Conservation (phyloP, 257 asterid species). For the Forsythia suspensa region DNA sequence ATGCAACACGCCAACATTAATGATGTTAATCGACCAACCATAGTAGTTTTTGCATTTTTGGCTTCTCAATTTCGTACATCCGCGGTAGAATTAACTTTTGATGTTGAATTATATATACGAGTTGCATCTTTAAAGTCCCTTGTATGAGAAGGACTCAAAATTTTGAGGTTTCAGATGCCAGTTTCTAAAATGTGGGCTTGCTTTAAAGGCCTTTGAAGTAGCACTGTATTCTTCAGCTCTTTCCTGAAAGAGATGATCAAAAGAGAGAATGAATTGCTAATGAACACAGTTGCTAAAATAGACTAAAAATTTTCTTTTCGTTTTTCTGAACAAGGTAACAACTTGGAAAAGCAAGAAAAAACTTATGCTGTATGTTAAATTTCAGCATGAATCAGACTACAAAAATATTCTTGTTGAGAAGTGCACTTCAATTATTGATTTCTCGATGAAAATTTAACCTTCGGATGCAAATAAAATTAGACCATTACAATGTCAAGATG, state of each 20-base stretch:
- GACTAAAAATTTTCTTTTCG: neutral
- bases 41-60: neutral
- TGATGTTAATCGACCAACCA: neutral
- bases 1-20: neutral
- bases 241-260: constrained; percentile 46
- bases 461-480: neutral
- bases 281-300: neutral
- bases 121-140: constrained; percentile 16
- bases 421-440: neutral
- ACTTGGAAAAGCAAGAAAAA: neutral
- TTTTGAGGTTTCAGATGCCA: constrained; percentile 71
- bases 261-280: neutral
- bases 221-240: constrained; percentile 52
- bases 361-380: neutral
- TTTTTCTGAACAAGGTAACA: neutral
- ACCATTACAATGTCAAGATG: neutral
- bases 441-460: neutral
- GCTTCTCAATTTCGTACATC: neutral
- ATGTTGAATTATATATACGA: neutral
- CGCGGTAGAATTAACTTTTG: neutral
- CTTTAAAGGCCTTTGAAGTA: constrained; percentile 66
- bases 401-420: neutral
- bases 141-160: constrained; percentile 51
- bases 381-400: neutral
- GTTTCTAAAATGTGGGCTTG: constrained; percentile 61